Base-by-base conservation (phyloP, 345 rosid genomes). In the Triadica sebifera region DNA sequence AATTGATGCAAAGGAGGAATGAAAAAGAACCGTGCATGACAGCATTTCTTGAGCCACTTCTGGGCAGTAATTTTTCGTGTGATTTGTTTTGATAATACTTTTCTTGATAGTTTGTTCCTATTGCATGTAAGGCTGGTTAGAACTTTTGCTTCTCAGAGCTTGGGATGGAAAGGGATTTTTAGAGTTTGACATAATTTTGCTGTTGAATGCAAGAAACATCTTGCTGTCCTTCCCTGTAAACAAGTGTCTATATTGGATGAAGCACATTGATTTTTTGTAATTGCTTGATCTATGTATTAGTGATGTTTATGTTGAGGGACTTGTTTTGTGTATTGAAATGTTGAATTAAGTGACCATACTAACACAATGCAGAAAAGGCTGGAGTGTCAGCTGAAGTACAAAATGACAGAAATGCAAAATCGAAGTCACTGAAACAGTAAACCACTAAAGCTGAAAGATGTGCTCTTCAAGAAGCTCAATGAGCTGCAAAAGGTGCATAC, bases 371-470 rank as follows among this genome's bases (percentile, higher is more conserved):
- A 88, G 96, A 83, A 59, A 90, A 84, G 75, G 84, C 77, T 22
- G 89, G 85, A 43, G 72, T 79, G 56, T 70, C 82, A 65, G 81
- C 63, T 65, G 93, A 90, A 39, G 81, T 79, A 60, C 87, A 87
- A 57, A 84, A 85, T 74, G 90, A 86, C 41, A 87, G 67, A 52
- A 81, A 81, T 78, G 74, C 80, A 67, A 81, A 55, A 50, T 77
- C 90, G 43, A 90, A 92, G 79, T 67, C 92, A 4, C 68, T 87
- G 84, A 94, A 94, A 81, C 90, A 92, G 83, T 90, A 94, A 74
- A 86, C 93, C 50, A 84, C 95, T 2, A 94, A 92, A 85, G 97
- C 97, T 65, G 97, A 94, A 81, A 89, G 97, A 79, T 89, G 97
- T 72, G 93, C 98, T 24, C 69, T 91, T 81, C 98, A 92, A 80